Base-by-base conservation (phyloP, 2,329 filamentous ascomycete species). In the Dothistroma septosporum region DNA sequence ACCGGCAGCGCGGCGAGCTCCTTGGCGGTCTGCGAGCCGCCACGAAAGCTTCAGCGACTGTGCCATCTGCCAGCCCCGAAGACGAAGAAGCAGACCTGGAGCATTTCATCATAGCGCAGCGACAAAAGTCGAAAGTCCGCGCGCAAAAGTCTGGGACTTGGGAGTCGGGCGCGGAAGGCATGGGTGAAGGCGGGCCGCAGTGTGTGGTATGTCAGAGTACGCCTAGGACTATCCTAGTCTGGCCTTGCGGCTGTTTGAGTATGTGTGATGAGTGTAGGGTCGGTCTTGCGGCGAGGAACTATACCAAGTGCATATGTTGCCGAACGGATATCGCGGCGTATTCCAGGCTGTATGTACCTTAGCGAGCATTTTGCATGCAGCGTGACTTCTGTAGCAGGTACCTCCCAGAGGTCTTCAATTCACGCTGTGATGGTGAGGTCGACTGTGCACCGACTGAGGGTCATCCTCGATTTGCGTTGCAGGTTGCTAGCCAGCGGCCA, bases 241-340 rank as follows among this genome's bases (percentile, higher is more conserved):
- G 94, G 94, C 94, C 94, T 0, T 99, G 94, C 74, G 89, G 94
- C 2, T 99, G 94, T 73, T 82, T 99, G 60, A 93, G 91, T 67
- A 82, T 97, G 12, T 97, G 94, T 73, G 94, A 99, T 74, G 94
- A 97, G 67, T 97, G 94, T 73, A 83, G 94, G 33, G 90, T 97
- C 37, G 93, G 91, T 48, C 81, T 97, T 64, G 94, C 94, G 3
- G 92, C 96, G 86, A 95, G 97, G 74, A 97, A 97, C 74, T 97
- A 96, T 74, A 91, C 92, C 65, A 95, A 91, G 72, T 99, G 94
- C 73, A 92, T 97, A 44, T 97, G 93, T 70, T 97, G 94, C 75
- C 84, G 94, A 55, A 85, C 91, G 59, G 89, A 94, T 69, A 91
- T 97, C 32, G 85, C 86, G 58, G 94, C 92, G 58, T 97, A 96